A percentile compares a stretch with the other conserved stretches of the same genome.
These are phyloP conservation scores for Fonsecaea monophora DNA, from an alignment of 2,329 filamentous ascomycete genomes.

Conservation along the genomic window DNA sequence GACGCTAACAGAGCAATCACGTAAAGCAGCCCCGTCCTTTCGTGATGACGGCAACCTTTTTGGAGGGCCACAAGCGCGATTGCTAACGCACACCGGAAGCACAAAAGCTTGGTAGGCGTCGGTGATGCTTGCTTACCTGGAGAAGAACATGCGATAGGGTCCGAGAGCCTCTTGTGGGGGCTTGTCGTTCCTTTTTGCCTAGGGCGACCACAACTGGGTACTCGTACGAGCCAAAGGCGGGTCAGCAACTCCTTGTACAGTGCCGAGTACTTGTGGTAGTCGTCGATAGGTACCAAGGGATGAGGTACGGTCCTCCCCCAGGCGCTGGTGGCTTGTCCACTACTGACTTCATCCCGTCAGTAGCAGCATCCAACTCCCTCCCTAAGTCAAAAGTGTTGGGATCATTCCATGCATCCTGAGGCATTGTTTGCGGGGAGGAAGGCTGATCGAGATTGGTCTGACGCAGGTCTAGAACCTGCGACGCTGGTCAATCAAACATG, in stretches of 20 bases:
- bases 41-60: constrained; percentile 9
- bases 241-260: too few species aligned
- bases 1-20: not conserved
- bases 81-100: not conserved
- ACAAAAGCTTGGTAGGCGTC: constrained; percentile 8
- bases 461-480: constrained; percentile 11
- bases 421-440: constrained; percentile 8
- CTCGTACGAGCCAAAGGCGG: too few species aligned
- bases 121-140: not conserved
- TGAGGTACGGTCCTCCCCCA: not conserved
- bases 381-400: constrained; percentile 6
- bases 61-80: constrained; percentile 1
- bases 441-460: constrained; percentile 14
- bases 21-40: not conserved
- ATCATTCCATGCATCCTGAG: not conserved
- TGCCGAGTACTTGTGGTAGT: too few species aligned
- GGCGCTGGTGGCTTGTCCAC: not conserved
- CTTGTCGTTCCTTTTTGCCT: not conserved
- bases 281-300: too few species aligned
- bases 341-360: not conserved
- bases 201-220: too few species aligned
- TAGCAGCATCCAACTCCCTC: not conserved
- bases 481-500: constrained; percentile 18
- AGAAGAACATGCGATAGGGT: constrained; percentile 1
- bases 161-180: not conserved